These are phyloP conservation scores for Oryza officinalis DNA, from an alignment of 176 grass and related monocot genomes.

Conservation along the genomic window DNA sequence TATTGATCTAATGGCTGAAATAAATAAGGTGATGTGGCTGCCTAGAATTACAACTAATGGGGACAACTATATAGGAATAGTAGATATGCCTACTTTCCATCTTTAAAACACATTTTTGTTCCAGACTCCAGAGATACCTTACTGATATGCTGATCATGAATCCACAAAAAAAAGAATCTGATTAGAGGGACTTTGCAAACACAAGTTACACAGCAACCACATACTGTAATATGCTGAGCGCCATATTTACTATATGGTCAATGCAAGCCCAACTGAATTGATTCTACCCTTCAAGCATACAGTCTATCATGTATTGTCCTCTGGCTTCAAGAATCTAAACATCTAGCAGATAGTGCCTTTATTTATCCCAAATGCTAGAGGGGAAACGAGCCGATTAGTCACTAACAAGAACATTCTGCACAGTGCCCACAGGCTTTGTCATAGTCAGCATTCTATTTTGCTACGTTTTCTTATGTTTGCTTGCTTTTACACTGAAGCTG, in stretches of 20 bases:
- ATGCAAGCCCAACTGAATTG: background rate
- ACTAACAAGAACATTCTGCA: background rate
- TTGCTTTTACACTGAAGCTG: background rate
- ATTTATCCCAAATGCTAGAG: background rate
- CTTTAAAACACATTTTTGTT: background rate
- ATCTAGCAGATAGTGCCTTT: background rate
- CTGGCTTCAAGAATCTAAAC: background rate
- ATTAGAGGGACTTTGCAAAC: background rate
- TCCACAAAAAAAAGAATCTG: slow-evolving; percentile 15
- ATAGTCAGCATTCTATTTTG: background rate
- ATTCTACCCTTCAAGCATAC: background rate
- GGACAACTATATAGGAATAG: no score
- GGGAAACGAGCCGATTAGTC: background rate
- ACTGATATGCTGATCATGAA: background rate
- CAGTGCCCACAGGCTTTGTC: background rate
- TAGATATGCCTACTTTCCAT: background rate
- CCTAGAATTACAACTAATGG: no score
- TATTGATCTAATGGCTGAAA: no score
- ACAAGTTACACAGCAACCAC: background rate
- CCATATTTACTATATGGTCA: background rate
- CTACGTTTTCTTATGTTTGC: background rate
- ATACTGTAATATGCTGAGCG: background rate
- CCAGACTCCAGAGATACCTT: slow-evolving; percentile 19
- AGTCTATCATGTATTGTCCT: background rate
- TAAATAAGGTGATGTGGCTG: no score